Evolutionary conservation across 1,284 basidiomycete genomes (phyloP).

Genomic region (Boletellus dicymbophilus): DNA sequence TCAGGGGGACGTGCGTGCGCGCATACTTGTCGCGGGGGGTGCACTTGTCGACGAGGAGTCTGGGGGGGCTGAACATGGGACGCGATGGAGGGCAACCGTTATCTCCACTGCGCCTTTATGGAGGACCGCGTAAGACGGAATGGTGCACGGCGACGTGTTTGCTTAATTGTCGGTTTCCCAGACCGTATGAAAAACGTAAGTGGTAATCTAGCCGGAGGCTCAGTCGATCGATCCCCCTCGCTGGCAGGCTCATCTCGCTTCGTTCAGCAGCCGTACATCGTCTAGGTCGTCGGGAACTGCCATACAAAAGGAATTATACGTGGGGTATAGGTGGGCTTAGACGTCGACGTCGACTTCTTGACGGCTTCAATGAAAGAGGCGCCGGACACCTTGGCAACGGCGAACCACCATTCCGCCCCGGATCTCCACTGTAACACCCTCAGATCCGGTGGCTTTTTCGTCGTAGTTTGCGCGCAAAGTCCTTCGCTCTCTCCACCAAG

Average conservation of each 20-base stretch:
- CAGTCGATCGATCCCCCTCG: slow-evolving; percentile 12
- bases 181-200: slow-evolving; percentile 24
- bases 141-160: slow-evolving; percentile 6
- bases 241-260: slow-evolving; percentile 26
- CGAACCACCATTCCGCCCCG: not conserved
- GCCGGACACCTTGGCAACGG: slow-evolving; percentile 29
- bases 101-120: slow-evolving; percentile 24
- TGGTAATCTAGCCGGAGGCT: slow-evolving; percentile 26
- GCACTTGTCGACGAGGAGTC: slow-evolving; percentile 34
- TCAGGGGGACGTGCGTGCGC: slow-evolving; percentile 30
- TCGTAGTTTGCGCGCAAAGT: slow-evolving; percentile 50
- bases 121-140: slow-evolving; percentile 15
- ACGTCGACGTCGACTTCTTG: slow-evolving; percentile 15
- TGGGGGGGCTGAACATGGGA: slow-evolving; percentile 28
- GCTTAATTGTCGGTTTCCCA: slow-evolving; percentile 22
- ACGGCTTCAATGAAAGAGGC: slow-evolving; percentile 18
- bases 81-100: no score
- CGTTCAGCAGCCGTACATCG: slow-evolving; percentile 17
- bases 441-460: slow-evolving; percentile 37
- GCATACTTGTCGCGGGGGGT: slow-evolving; percentile 36
- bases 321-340: slow-evolving; percentile 31
- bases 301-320: slow-evolving; percentile 10
- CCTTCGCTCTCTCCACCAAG: slow-evolving; percentile 52
- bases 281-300: slow-evolving; percentile 18
- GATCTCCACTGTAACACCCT: slow-evolving; percentile 23